These are phyloP conservation scores for Trebouxiophyceae sp. DNA, from an alignment of 163 green algal genomes.

Conservation along the genomic window DNA sequence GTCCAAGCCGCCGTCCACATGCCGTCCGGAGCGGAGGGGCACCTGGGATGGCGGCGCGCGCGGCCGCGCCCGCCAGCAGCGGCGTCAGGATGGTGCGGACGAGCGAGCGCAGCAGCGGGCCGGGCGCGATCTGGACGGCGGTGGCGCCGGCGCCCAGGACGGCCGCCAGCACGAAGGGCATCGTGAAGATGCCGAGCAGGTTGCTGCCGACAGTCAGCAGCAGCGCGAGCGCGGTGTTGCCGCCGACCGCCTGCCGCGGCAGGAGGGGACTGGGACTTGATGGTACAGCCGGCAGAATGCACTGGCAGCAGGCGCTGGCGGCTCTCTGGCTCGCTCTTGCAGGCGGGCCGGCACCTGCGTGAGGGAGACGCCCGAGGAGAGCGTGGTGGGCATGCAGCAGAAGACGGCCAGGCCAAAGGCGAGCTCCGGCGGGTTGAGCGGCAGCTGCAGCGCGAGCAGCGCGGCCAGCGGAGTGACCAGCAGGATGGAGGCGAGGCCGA, in stretches of 20 bases:
- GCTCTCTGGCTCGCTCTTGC: too few relatives aligned
- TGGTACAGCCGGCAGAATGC: too few relatives aligned
- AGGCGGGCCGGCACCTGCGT: conserved; percentile 36
- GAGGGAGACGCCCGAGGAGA: conserved; percentile 61
- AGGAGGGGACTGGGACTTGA: too few relatives aligned
- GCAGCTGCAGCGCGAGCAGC: conserved; percentile 36
- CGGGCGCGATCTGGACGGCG: conserved; percentile 28
- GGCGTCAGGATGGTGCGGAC: conserved; percentile 58
- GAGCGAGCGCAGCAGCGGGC: conserved; percentile 48
- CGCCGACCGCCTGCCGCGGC: conserved; percentile 52
- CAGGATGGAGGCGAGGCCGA: conserved; percentile 66
- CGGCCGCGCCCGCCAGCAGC: conserved; percentile 37
- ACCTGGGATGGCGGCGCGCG: conserved; percentile 37
- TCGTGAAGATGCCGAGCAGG: conserved; percentile 79
- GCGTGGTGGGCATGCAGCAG: conserved; percentile 84
- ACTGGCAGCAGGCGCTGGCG: too few relatives aligned
- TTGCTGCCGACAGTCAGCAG: conserved; percentile 84
- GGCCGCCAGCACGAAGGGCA: conserved; percentile 48
- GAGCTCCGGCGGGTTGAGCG: conserved; percentile 52
- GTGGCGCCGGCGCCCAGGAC: conserved; percentile 34
- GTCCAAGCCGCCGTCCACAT: too few relatives aligned
- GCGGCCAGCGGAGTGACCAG: conserved; percentile 49
- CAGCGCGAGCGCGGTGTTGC: conserved; percentile 85
- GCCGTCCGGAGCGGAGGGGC: too few relatives aligned
- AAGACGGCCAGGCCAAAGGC: conserved; percentile 82